Evolutionary conservation across 768 basidiomycete species (phyloP), one percentile per base, ranked within the genome.

Genomic region (Sarcodon aspratus): DNA sequence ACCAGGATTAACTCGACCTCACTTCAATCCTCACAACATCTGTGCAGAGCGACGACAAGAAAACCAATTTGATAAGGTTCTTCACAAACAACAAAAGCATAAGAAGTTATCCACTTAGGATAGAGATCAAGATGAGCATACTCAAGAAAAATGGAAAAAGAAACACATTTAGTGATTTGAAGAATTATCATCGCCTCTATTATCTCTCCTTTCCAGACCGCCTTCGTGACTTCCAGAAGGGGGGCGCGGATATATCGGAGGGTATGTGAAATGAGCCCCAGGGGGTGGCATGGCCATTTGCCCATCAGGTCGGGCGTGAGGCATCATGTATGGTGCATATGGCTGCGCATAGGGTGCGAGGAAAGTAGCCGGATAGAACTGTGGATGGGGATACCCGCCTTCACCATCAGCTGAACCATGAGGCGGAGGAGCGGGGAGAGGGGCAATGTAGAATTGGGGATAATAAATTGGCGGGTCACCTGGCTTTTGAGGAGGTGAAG

Each of bases 391-490:
- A 42, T 42, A 42, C 45, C 51, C 60, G 48, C 67, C 59, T 55
- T 66, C 66, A 52, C 69, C 69, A 32, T 69, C 69, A 10, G 52
- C 49, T 10, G 31, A 27, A 36, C 66, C 66, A 49, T 59, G 61
- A 54, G 67, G 50, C 51, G 67, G 57, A 55, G 67, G 63, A 51
- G 71, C 61, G 11, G 73, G 68, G 44, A 67, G 48, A 42, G 46
- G 74, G 54, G 61, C 52, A 59, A 72, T 69, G 58, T 75, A 76
- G 56, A 71, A 63, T 56, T 61, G 70, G 44, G 74, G 73, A 57
- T 71, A 70, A 63, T 77, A 82, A 37, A 76, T 57, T 36, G 76
- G 67, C 18, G 66, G 64, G 54, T 74, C 68, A 46, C 73, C 72
- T 17, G 76, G 75, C 61, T 79, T 79, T 38, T 72, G 62, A 50